Evolutionary conservation across 2,329 filamentous ascomycete species (phyloP).

Genomic region (Capronia coronata): DNA sequence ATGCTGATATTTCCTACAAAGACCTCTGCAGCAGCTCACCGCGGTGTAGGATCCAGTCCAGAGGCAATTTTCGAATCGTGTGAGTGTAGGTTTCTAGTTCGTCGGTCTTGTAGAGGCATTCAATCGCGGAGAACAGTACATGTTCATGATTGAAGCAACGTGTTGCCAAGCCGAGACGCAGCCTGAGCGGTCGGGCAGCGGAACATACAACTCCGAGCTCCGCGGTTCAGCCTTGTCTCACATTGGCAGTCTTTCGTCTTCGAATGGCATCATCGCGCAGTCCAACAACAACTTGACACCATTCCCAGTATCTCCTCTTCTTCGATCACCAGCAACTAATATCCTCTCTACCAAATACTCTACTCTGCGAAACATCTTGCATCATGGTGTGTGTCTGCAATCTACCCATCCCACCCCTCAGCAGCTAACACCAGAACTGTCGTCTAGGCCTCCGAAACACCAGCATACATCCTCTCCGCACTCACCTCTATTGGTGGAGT

Average conservation of each 20-base stretch:
- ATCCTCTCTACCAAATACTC: background rate
- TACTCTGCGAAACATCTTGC: background rate
- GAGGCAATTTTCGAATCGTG: too few species aligned
- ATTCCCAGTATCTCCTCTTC: too few species aligned
- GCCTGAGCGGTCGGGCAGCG: too few species aligned
- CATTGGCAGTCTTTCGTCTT: too few species aligned
- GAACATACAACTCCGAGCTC: background rate
- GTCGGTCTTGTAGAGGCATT: too few species aligned
- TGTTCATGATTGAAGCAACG: background rate
- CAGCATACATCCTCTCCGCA: constrained; percentile 71
- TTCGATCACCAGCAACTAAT: too few species aligned
- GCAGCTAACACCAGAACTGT: background rate
- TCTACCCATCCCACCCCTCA: background rate
- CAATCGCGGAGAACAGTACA: too few species aligned
- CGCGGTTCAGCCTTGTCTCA: background rate
- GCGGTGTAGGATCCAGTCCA: background rate
- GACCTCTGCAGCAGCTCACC: too few species aligned
- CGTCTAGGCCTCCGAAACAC: constrained; percentile 71
- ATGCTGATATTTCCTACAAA: too few species aligned
- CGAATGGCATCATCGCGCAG: background rate
- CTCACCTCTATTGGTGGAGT: constrained; percentile 83
- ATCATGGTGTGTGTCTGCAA: background rate
- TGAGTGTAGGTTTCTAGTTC: too few species aligned
- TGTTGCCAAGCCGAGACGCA: constrained; percentile 7
- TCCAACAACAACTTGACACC: too few species aligned